phyloP scores from a whole-genome alignment of 345 rosid species.

The Linum trigynum region DNA sequence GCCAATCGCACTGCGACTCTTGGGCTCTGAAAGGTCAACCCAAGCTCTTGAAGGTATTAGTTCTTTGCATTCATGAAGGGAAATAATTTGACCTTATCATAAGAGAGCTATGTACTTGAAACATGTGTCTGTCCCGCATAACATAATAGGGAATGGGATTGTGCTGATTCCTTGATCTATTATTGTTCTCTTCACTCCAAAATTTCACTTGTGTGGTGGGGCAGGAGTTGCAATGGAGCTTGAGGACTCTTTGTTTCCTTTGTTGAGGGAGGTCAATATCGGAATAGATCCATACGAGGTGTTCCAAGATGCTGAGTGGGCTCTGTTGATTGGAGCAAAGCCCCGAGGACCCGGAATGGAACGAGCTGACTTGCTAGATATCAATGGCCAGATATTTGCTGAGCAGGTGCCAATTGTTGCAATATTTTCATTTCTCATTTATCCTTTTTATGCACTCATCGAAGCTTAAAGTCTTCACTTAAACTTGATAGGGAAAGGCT shows the following conservation, averaged over 20 bases:
- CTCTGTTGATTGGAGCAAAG: constrained; percentile 92
- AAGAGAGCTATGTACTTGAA: background rate
- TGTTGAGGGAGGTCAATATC: constrained; percentile 85
- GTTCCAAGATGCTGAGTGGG: constrained; percentile 94
- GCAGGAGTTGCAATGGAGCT: constrained; percentile 97
- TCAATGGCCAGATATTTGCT: constrained; percentile 87
- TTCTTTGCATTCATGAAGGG: background rate
- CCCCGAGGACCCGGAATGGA: constrained; percentile 99
- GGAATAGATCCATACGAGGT: constrained; percentile 76
- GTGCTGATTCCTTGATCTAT: background rate
- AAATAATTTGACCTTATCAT: background rate
- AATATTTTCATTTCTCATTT: background rate
- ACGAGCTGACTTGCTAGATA: constrained; percentile 79
- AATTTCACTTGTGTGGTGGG: constrained; percentile 7
- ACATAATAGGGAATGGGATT: background rate
- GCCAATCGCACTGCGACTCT: constrained; percentile 74
- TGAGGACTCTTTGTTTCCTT: constrained; percentile 90
- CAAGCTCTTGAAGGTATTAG: constrained; percentile 86
- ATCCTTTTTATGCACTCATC: background rate
- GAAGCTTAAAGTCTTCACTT: background rate
- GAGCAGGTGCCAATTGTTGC: constrained; percentile 48
- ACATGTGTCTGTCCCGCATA: background rate
- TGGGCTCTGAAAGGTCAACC: constrained; percentile 88
- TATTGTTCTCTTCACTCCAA: background rate
- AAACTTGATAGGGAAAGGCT: constrained; percentile 60